Base-by-base conservation (phyloP, 2,329 filamentous ascomycete species). In the Juglanconis sp. region DNA sequence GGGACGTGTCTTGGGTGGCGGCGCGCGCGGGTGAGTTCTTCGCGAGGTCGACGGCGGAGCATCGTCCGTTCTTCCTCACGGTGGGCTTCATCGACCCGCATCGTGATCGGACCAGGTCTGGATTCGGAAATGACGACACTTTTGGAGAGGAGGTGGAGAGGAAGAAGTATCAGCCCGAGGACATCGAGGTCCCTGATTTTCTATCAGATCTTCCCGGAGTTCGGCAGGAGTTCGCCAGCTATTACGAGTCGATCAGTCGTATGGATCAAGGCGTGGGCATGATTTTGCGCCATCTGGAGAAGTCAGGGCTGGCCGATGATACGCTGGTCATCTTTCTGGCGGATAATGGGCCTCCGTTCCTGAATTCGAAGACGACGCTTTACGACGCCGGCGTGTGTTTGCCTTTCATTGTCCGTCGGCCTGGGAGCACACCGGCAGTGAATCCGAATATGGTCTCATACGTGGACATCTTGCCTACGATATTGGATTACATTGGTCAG, bases 301-400 rank as follows among this genome's bases (percentile, higher is more conserved):
- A 64, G 3, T 57, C 63, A 3, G 74, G 74, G 0, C 58, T 78
- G 0, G 65, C 62, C 1, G 66, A 75, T 2, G 61, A 69, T 36
- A 81, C 78, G 0, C 62, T 81, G 11, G 74, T 81, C 3, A 64
- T 81, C 4, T 80, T 82, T 57, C 64, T 77, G 3, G 80, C 76
- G 60, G 79, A 82, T 57, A 81, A 81, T 44, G 79, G 79, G 0
- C 71, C 78, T 1, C 78, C 78, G 0, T 81, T 82, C 62, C 65
- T 81, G 61, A 81, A 82, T 66, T 80, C 79, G 8, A 81, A 81
- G 65, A 81, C 79, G 0, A 81, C 78, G 0, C 68, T 82, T 0
- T 82, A 77, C 64, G 79, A 81, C 55, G 76, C 79, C 0, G 79
- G 79, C 15, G 69, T 79, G 0, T 68, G 73, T 9, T 66, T 81